Conservation (phyloP, 176 grass and related monocot genomes). For the Chrysopogon serrulatus region DNA sequence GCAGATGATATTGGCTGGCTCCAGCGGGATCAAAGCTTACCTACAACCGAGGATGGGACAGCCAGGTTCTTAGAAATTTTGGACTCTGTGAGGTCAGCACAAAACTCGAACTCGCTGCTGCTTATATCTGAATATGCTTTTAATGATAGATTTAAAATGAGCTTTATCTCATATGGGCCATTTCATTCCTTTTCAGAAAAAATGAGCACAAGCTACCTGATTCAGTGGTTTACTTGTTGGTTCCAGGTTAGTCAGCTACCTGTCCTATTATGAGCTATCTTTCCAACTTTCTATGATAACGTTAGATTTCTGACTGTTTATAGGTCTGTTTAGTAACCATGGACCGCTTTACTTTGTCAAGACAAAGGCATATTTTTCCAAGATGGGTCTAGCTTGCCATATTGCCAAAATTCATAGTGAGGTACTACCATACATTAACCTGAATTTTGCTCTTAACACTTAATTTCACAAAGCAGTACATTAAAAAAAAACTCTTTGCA, state of each 20-base stretch:
- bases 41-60: slow-evolving; percentile 72
- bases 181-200: slow-evolving; percentile 44
- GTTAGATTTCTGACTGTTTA: slow-evolving; percentile 16
- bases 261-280: neutral
- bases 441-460: neutral
- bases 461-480: neutral
- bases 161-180: neutral
- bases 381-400: slow-evolving; percentile 89
- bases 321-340: slow-evolving; percentile 92
- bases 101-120: neutral
- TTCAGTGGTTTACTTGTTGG: slow-evolving; percentile 84
- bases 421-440: slow-evolving; percentile 37
- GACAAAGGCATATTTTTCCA: slow-evolving; percentile 86
- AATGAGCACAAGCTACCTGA: slow-evolving; percentile 85
- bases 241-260: slow-evolving; percentile 56
- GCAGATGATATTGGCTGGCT: slow-evolving; percentile 97
- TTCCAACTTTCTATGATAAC: slow-evolving; percentile 19
- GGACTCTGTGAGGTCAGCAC: slow-evolving; percentile 64
- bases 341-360: slow-evolving; percentile 93
- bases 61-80: slow-evolving; percentile 63
- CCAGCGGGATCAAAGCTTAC: slow-evolving; percentile 51
- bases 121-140: neutral
- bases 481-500: neutral
- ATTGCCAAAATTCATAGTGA: slow-evolving; percentile 95
- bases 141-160: neutral